These are phyloP conservation scores for Boletus subluridellus DNA, from an alignment of 1,284 basidiomycete species.

Conservation along the genomic window DNA sequence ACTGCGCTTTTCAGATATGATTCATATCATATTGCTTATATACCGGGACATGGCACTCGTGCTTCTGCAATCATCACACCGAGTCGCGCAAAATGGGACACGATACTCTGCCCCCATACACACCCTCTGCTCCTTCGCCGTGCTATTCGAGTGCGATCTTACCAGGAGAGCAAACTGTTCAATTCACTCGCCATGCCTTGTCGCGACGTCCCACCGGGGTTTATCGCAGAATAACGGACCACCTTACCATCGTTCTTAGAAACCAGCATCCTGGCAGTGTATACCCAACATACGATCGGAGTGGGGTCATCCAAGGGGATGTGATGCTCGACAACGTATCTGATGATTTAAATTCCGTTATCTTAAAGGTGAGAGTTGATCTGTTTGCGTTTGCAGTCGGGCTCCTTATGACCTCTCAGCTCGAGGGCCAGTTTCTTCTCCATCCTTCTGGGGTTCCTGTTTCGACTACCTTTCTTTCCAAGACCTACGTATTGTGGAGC, in stretches of 20 bases:
- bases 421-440: conserved; percentile 27
- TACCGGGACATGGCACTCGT: background rate
- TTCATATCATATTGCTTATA: background rate
- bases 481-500: conserved; percentile 21
- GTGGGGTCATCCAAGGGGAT: conserved; percentile 25
- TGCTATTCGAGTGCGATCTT: conserved; percentile 25
- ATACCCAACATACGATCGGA: conserved; percentile 25
- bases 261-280: conserved; percentile 24
- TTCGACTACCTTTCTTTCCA: conserved; percentile 22
- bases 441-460: conserved; percentile 14
- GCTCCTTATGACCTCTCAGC: conserved; percentile 16
- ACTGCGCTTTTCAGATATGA: background rate
- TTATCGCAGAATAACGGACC: conserved; percentile 34
- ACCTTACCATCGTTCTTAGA: conserved; percentile 25
- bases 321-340: conserved; percentile 15
- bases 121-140: conserved; percentile 25
- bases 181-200: conserved; percentile 7
- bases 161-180: conserved; percentile 29
- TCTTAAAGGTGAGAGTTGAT: conserved; percentile 23
- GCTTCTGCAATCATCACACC: background rate
- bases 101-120: conserved; percentile 21
- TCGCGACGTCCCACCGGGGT: conserved; percentile 15
- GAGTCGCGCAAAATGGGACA: conserved; percentile 13
- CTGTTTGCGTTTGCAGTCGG: background rate
- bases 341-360: conserved; percentile 18